phyloP scores from a whole-genome alignment of 2,329 filamentous ascomycete species.

The Aspergillus clavatus region DNA sequence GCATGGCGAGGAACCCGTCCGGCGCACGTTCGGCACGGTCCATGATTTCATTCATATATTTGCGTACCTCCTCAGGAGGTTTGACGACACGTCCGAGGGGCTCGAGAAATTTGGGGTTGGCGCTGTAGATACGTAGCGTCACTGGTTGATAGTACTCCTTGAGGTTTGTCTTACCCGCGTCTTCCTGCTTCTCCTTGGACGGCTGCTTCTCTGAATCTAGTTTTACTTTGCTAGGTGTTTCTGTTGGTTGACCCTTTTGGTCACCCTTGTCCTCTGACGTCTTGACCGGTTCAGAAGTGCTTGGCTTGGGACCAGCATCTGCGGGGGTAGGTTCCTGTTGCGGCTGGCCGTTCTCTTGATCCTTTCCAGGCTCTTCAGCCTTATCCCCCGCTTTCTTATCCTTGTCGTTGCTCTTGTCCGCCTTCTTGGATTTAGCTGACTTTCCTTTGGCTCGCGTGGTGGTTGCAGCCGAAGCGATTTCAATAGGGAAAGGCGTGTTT shows the following conservation, averaged over 20 bases:
- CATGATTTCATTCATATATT: slow-evolving; percentile 55
- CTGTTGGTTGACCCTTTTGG: slow-evolving; percentile 5
- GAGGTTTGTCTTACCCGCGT: slow-evolving; percentile 19
- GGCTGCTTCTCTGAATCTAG: slow-evolving; percentile 3
- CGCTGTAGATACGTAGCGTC: slow-evolving; percentile 54
- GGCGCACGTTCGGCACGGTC: slow-evolving; percentile 52
- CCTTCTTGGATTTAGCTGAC: slow-evolving; percentile 37
- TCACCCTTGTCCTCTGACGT: slow-evolving; percentile 9
- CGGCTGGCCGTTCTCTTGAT: slow-evolving; percentile 1
- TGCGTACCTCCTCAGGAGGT: slow-evolving; percentile 48
- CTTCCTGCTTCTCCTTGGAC: slow-evolving; percentile 6
- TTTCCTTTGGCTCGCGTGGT: slow-evolving; percentile 26
- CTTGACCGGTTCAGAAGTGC: slow-evolving; percentile 17
- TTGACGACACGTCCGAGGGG: slow-evolving; percentile 54
- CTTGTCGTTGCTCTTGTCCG: slow-evolving; percentile 26
- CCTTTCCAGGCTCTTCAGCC: slow-evolving; percentile 5
- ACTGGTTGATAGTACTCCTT: slow-evolving; percentile 49
- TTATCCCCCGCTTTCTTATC: slow-evolving; percentile 8
- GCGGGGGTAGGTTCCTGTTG: slow-evolving; percentile 8
- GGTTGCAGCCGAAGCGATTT: slow-evolving; percentile 27
- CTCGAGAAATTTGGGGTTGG: slow-evolving; percentile 50
- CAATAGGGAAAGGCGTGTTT: slow-evolving; percentile 35
- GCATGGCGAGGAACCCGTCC: slow-evolving; percentile 52
- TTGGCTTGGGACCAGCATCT: slow-evolving; percentile 7
- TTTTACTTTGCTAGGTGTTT: slow-evolving; percentile 7